Evolutionary conservation across 495 filamentous ascomycete species (phyloP).

Genomic region (Mycothermus thermophilus): DNA sequence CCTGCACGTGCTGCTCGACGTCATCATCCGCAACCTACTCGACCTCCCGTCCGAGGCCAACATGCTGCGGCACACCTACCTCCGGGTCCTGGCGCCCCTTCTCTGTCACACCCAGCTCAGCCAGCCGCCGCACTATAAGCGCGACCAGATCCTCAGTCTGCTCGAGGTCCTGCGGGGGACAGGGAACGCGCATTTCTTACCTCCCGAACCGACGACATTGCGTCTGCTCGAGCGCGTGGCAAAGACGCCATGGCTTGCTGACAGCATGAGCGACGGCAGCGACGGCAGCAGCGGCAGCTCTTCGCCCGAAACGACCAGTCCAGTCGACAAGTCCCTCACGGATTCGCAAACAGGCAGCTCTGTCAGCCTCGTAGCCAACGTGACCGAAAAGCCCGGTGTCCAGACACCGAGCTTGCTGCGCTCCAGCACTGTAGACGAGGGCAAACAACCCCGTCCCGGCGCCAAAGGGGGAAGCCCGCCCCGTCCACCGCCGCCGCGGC

Average conservation of each 20-base stretch:
- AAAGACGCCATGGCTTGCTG: conserved; percentile 67
- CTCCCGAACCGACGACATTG: conserved; percentile 78
- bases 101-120: conserved; percentile 82
- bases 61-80: conserved; percentile 84
- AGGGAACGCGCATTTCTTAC: conserved; percentile 68
- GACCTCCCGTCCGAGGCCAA: conserved; percentile 74
- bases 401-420: conserved; percentile 59
- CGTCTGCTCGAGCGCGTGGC: conserved; percentile 70
- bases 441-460: too few species aligned
- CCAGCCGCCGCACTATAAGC: conserved; percentile 78
- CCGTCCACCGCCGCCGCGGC: conserved; percentile 11
- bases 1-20: conserved; percentile 83
- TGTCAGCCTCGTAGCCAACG: conserved; percentile 60
- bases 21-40: conserved; percentile 88
- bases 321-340: conserved; percentile 36
- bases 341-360: conserved; percentile 35
- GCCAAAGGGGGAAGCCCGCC: conserved; percentile 4
- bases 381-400: conserved; percentile 73
- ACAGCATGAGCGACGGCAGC: conserved; percentile 25
- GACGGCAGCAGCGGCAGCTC: conserved; percentile 10
- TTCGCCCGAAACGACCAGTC: conserved; percentile 23
- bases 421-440: too few species aligned
- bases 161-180: conserved; percentile 50
- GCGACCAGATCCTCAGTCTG: conserved; percentile 64
- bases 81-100: conserved; percentile 86